phyloP scores from a whole-genome alignment of 306 rosid species.

The Dalbergia oliveri region DNA sequence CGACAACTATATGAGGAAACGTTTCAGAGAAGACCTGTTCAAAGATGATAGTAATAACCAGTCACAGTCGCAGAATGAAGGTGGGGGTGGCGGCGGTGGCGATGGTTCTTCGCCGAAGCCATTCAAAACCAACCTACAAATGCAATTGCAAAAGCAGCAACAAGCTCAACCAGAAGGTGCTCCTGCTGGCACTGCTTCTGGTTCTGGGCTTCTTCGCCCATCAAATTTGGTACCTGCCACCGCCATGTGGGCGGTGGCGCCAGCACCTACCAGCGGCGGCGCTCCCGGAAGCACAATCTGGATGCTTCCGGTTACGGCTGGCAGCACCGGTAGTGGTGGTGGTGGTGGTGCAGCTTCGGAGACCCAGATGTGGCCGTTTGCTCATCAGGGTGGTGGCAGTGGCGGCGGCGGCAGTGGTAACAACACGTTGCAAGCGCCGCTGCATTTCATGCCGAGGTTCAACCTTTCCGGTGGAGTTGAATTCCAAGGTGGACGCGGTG shows the following conservation, averaged over 20 bases:
- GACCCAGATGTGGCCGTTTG: constrained; percentile 85
- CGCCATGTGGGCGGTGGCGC: constrained; percentile 91
- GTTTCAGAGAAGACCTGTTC: constrained; percentile 88
- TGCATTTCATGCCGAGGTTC: constrained; percentile 83
- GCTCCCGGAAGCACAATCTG: constrained; percentile 79
- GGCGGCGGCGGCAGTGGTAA: background rate
- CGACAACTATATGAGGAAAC: constrained; percentile 80
- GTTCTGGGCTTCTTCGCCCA: constrained; percentile 54
- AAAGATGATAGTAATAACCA: constrained; percentile 61
- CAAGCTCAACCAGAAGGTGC: constrained; percentile 28
- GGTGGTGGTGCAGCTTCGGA: constrained; percentile 57
- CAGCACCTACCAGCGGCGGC: constrained; percentile 56
- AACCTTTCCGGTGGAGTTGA: constrained; percentile 65
- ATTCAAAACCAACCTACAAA: constrained; percentile 43
- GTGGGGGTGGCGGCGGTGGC: constrained; percentile 2
- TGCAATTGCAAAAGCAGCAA: constrained; percentile 53
- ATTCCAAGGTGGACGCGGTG: constrained; percentile 62
- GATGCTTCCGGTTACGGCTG: constrained; percentile 77
- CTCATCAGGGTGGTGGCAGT: background rate
- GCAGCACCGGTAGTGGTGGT: constrained; percentile 17
- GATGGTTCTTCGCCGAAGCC: constrained; percentile 48
- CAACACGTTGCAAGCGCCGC: constrained; percentile 65
- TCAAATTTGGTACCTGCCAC: constrained; percentile 65
- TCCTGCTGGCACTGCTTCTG: constrained; percentile 49
- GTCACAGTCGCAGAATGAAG: constrained; percentile 52